Conservation (phyloP, 345 rosid genomes). For the Alliaria petiolata region DNA sequence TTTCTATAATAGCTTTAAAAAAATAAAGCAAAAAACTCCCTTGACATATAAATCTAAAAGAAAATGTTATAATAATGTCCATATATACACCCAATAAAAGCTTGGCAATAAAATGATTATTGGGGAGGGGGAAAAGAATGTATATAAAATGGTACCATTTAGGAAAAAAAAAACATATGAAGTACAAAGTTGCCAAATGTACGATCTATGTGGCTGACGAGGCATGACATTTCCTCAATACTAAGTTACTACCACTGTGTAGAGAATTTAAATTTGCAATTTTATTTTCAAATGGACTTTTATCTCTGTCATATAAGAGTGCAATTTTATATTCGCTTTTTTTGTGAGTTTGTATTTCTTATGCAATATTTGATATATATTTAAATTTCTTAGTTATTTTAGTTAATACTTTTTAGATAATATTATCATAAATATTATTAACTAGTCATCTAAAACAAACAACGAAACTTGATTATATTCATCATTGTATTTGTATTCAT, state of each 20-base stretch:
- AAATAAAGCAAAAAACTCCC: conserved; percentile 10
- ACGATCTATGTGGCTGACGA: conserved; percentile 30
- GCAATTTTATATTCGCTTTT: background rate
- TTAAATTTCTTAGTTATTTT: background rate
- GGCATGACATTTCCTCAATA: conserved; percentile 16
- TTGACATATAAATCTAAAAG: conserved; percentile 3
- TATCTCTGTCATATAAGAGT: background rate
- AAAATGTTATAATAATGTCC: conserved; percentile 16
- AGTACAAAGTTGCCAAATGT: conserved; percentile 33
- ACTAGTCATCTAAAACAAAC: background rate
- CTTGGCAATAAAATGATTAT: conserved; percentile 17
- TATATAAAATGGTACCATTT: conserved; percentile 25
- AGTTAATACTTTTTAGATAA: background rate
- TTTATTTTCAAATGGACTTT: too few relatives aligned
- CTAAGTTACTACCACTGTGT: background rate
- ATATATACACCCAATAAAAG: conserved; percentile 17
- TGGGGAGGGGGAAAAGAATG: conserved; percentile 8
- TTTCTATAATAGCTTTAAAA: background rate
- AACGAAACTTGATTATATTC: background rate
- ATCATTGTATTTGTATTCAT: too few relatives aligned
- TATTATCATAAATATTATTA: background rate
- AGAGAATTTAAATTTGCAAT: too few relatives aligned
- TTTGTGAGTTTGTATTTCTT: background rate
- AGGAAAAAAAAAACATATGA: conserved; percentile 2
- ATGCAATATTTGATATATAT: background rate